These are phyloP conservation scores for Acorus gramineus DNA, from an alignment of 106 monocot genomes.

Conservation along the genomic window DNA sequence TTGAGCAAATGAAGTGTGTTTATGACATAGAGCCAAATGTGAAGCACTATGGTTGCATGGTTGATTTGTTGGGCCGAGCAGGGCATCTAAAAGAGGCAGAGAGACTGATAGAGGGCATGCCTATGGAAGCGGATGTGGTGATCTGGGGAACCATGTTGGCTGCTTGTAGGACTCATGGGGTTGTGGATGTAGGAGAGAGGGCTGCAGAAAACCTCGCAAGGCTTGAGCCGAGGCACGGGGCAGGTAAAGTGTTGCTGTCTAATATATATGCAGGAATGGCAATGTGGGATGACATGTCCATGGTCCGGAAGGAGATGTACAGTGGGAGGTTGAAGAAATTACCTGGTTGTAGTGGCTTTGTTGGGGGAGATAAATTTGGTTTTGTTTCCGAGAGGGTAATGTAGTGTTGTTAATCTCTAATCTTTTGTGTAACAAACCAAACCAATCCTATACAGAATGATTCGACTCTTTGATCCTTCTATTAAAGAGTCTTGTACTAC, in stretches of 20 bases:
- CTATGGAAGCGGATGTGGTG: conserved; percentile 50
- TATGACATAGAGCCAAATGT: conserved; percentile 39
- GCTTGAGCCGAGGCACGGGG: conserved; percentile 53
- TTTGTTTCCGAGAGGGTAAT: too few species aligned
- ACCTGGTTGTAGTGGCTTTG: conserved; percentile 48
- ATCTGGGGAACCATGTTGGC: conserved; percentile 64
- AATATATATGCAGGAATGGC: conserved; percentile 66
- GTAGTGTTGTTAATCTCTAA: too few species aligned
- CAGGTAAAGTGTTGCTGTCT: conserved; percentile 48
- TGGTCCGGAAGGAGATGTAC: conserved; percentile 40
- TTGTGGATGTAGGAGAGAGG: conserved; percentile 42
- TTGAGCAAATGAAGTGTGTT: conserved; percentile 39
- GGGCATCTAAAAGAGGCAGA: conserved; percentile 60
- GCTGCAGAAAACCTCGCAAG: conserved; percentile 46
- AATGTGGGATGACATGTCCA: conserved; percentile 34
- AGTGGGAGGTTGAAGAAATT: conserved; percentile 23
- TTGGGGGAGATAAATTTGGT: background rate
- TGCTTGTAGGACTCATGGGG: conserved; percentile 44
- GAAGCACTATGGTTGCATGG: conserved; percentile 75
- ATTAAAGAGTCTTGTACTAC: too few species aligned
- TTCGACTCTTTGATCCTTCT: too few species aligned
- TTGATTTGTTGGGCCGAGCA: conserved; percentile 60
- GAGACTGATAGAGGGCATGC: conserved; percentile 36
- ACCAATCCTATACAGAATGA: too few species aligned
- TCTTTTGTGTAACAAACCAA: too few species aligned